Evolutionary conservation across 768 basidiomycete species (phyloP).

Genomic region (Boletus sp.): DNA sequence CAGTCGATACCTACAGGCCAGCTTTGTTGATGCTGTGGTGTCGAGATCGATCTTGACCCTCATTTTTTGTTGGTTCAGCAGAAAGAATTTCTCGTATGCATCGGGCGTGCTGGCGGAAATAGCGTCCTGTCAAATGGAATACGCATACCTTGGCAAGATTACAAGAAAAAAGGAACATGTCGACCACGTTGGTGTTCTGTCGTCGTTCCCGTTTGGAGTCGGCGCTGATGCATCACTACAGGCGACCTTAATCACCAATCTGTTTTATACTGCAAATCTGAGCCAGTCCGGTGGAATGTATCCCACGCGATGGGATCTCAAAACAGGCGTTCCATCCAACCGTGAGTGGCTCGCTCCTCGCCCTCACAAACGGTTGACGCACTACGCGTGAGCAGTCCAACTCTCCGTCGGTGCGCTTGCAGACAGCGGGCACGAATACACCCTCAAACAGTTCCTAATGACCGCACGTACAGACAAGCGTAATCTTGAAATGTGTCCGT

Average conservation of each 20-base stretch:
- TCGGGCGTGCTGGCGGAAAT: conserved; percentile 68
- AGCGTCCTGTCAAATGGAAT: conserved; percentile 78
- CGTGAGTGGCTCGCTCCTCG: conserved; percentile 37
- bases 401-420: conserved; percentile 62
- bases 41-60: neutral
- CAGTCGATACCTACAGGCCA: conserved; percentile 65
- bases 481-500: conserved; percentile 67
- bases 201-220: neutral
- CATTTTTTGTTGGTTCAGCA: neutral
- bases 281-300: conserved; percentile 57
- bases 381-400: conserved; percentile 25
- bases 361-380: neutral
- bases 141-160: conserved; percentile 76
- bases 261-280: conserved; percentile 47
- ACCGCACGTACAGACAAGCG: conserved; percentile 59
- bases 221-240: conserved; percentile 20
- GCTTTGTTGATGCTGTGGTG: conserved; percentile 5
- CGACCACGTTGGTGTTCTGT: conserved; percentile 44
- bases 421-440: conserved; percentile 77
- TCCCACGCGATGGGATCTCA: conserved; percentile 55
- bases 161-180: conserved; percentile 69
- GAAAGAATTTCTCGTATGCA: neutral
- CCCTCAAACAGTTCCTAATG: conserved; percentile 69
- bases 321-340: conserved; percentile 41
- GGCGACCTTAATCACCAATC: conserved; percentile 49